Evolutionary conservation across 225 moss, liverwort and hornwort genomes (phyloP).

Genomic region (Bryum argenteum): DNA sequence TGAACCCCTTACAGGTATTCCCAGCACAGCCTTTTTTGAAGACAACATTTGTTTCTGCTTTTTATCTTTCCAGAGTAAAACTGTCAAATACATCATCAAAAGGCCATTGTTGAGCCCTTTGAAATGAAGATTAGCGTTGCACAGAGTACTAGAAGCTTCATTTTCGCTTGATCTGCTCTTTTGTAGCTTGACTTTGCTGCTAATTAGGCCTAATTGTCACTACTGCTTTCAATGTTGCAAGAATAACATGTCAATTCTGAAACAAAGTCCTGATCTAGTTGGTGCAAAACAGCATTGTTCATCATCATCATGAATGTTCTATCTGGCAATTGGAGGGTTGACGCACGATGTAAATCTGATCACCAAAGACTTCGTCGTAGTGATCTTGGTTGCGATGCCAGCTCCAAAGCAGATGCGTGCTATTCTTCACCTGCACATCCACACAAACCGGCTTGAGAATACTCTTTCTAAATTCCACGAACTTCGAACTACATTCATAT

Average conservation of each 20-base stretch:
- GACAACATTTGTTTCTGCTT: neutral
- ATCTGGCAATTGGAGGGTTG: slow-evolving; percentile 32
- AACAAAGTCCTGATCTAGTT: too few relatives aligned
- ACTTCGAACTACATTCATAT: too few relatives aligned
- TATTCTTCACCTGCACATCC: slow-evolving; percentile 62
- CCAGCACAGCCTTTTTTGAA: neutral
- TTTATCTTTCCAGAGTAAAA: neutral
- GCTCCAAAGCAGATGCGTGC: slow-evolving; percentile 77
- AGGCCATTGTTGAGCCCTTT: neutral
- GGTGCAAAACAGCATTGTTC: too few relatives aligned
- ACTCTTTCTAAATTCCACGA: neutral
- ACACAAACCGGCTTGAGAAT: neutral
- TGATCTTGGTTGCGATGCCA: slow-evolving; percentile 92
- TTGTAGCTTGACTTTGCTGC: too few relatives aligned
- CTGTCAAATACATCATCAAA: neutral
- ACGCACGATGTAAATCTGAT: slow-evolving; percentile 72
- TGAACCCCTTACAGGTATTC: too few relatives aligned
- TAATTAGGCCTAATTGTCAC: too few relatives aligned
- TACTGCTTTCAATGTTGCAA: too few relatives aligned
- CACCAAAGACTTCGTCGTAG: slow-evolving; percentile 55
- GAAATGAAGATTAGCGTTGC: neutral
- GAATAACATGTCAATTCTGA: too few relatives aligned
- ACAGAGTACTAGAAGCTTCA: too few relatives aligned
- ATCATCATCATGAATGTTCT: too few relatives aligned
- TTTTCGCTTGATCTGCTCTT: too few relatives aligned